Evolutionary conservation across 2,329 filamentous ascomycete genomes (phyloP), one percentile per base, ranked within the genome.

Genomic region (Penicillium sp.): DNA sequence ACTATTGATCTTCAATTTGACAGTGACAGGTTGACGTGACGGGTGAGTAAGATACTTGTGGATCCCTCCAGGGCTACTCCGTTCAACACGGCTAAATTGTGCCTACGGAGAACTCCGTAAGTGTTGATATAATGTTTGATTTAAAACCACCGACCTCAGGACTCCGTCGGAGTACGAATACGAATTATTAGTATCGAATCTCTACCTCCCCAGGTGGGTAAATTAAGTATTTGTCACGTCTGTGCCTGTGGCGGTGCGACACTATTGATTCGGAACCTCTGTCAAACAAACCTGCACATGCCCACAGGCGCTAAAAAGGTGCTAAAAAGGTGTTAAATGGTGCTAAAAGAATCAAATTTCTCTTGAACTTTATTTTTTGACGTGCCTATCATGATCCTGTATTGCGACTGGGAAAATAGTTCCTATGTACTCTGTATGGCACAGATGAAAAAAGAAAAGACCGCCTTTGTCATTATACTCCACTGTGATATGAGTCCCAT

Each of bases 181-280:
- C 22, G 22, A 24, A 24, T 24, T 7, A 24, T 24, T 24, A 24
- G 7, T 24, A 24, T 22, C 22, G 22, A 22, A 22, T 22, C 22
- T 22, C 22, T 22, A 22, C 5, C 22, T 22, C 4, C 21, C 21
- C 5, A 22, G 21, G 21, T 22, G 6, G 22, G 22, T 24, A 24
- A 24, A 7, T 7, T 7, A 24, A 24, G 6, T 24, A 60, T 60
- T 60, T 60, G 56, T 59, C 15, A 42, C 5, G 50, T 52, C 53
- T 48, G 52, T 56, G 49, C 48, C 47, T 56, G 58, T 59, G 58
- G 57, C 58, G 58, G 57, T 58, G 57, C 57, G 48, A 28, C 35
- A 52, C 57, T 60, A 60, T 60, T 51, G 57, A 60, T 58, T 58
- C n/a, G 21, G 21, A 21, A 21, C 21, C 21, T 21, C 51, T 54